Percentiles rank a stretch among this genome's conserved stretches.
These are phyloP conservation scores for Claviceps africana DNA, from an alignment of 2,329 filamentous ascomycete species.

Conservation along the genomic window DNA sequence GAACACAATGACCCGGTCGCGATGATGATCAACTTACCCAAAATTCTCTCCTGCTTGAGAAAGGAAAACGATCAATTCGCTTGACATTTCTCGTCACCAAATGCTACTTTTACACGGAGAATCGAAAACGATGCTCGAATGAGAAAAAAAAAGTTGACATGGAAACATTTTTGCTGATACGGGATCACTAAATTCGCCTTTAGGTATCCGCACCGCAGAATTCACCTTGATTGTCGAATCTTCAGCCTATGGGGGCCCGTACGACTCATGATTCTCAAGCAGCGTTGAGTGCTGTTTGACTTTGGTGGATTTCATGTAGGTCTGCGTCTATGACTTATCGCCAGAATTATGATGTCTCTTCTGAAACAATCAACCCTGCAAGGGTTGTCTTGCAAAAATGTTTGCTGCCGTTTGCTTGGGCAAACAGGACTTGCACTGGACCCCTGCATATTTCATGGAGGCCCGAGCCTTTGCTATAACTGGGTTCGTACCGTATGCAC, in stretches of 20 bases:
- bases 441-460: background rate
- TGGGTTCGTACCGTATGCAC: too few species aligned
- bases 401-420: background rate
- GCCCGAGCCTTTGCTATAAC: too few species aligned
- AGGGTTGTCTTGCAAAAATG: background rate
- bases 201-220: background rate
- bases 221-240: background rate
- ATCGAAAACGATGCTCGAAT: too few species aligned
- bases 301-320: too few species aligned
- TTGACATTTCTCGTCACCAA: background rate
- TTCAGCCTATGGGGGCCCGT: background rate
- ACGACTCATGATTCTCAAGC: background rate
- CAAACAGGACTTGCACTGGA: background rate
- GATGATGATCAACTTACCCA: background rate
- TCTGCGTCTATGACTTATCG: background rate
- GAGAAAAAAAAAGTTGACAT: background rate
- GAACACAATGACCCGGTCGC: background rate
- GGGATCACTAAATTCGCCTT: too few species aligned
- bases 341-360: background rate
- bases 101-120: background rate
- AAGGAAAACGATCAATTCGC: background rate
- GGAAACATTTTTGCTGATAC: background rate
- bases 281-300: too few species aligned
- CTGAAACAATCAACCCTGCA: background rate
- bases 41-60: background rate